phyloP scores from a whole-genome alignment of 306 rosid species.

The Glycine soja region DNA sequence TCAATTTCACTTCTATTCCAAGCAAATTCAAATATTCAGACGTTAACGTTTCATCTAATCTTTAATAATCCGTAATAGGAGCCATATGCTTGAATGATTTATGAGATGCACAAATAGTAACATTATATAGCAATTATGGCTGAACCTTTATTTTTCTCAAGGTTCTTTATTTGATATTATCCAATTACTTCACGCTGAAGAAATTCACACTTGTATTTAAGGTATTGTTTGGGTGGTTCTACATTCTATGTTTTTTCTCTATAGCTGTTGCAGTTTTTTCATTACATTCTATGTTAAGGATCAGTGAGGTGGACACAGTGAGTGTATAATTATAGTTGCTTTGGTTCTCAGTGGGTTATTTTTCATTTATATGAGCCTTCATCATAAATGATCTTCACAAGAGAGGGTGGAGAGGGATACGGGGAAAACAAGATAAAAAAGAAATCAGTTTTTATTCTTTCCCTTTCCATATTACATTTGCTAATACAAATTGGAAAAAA shows the following conservation, averaged over 20 bases:
- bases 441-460: background rate
- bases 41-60: background rate
- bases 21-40: background rate
- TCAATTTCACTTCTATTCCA: background rate
- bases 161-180: background rate
- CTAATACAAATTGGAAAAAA: background rate
- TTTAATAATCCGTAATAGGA: background rate
- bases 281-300: no score
- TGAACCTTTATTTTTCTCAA: background rate
- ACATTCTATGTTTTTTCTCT: no score
- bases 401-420: background rate
- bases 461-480: slow-evolving; percentile 11
- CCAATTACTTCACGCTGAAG: background rate
- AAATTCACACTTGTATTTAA: background rate
- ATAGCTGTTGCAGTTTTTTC: no score
- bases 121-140: background rate
- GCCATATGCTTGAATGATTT: background rate
- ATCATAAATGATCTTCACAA: background rate
- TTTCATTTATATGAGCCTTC: no score
- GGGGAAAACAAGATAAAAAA: background rate
- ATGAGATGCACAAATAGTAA: background rate
- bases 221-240: no score
- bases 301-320: no score
- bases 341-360: no score
- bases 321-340: no score